Conservation (phyloP, 176 grass and related monocot genomes). For the Musa beccarii region DNA sequence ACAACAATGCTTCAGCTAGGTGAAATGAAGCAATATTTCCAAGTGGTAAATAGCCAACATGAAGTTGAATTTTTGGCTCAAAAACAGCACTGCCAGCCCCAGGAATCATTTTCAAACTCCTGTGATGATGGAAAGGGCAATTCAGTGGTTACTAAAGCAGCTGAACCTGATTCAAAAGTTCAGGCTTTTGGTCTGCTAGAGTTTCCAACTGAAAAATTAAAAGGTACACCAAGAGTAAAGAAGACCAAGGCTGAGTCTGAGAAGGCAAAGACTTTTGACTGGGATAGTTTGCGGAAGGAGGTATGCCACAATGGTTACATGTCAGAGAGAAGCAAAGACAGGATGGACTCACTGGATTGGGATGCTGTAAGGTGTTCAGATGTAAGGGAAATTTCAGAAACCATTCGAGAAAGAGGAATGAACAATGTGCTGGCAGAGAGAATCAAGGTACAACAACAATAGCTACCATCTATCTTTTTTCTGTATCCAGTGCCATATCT, state of each 20-base stretch:
- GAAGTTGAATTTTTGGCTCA: conserved; percentile 24
- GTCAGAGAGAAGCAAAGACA: conserved; percentile 36
- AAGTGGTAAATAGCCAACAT: conserved; percentile 20
- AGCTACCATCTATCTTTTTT: conserved; percentile 3
- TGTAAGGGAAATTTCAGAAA: conserved; percentile 44
- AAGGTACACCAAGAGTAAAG: conserved; percentile 28
- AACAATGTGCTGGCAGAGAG: conserved; percentile 68
- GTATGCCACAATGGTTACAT: conserved; percentile 22
- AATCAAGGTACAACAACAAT: conserved; percentile 53
- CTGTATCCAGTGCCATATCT: not conserved
- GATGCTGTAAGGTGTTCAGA: conserved; percentile 53
- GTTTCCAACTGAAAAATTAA: not conserved
- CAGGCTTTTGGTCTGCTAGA: not conserved
- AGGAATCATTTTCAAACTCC: conserved; percentile 24
- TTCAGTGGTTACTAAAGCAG: not conserved
- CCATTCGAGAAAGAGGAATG: conserved; percentile 76
- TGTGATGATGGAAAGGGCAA: conserved; percentile 11
- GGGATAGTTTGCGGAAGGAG: conserved; percentile 70
- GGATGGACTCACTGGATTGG: conserved; percentile 64
- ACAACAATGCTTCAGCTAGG: not conserved
- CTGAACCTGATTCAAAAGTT: not conserved
- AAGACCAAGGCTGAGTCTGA: conserved; percentile 18
- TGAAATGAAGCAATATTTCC: not conserved
- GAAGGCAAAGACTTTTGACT: conserved; percentile 43
- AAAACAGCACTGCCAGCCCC: conserved; percentile 5